phyloP scores from a whole-genome alignment of 441 rosid species.

The Jatropha multifida region DNA sequence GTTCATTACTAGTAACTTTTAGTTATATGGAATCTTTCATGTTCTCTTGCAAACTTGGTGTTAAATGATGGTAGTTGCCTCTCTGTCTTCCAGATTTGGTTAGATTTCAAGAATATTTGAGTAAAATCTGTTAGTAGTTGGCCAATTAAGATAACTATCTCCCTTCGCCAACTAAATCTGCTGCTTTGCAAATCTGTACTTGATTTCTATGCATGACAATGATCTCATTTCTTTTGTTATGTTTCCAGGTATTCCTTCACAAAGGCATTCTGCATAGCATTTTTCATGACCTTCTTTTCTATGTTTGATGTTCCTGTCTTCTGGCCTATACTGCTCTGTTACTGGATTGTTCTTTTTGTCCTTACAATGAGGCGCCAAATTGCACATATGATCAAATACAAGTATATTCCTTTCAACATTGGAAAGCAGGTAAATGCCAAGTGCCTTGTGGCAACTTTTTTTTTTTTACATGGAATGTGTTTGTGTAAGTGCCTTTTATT shows the following conservation, averaged over 20 bases:
- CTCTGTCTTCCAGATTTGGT: neutral
- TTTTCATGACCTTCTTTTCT: constrained; percentile 86
- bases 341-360: constrained; percentile 84
- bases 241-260: constrained; percentile 83
- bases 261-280: constrained; percentile 78
- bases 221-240: constrained; percentile 15
- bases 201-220: constrained; percentile 6
- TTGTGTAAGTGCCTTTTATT: neutral
- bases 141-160: constrained; percentile 1
- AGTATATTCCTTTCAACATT: constrained; percentile 71
- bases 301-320: constrained; percentile 89
- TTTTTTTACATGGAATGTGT: neutral
- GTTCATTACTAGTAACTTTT: neutral
- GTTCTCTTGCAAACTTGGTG: neutral
- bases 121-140: neutral
- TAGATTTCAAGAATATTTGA: neutral
- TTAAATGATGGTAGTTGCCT: neutral
- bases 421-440: constrained; percentile 74
- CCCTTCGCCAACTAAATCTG: neutral
- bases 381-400: constrained; percentile 92
- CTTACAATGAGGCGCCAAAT: constrained; percentile 95
- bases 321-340: constrained; percentile 91
- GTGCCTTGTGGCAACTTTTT: neutral
- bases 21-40: neutral
- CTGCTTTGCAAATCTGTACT: neutral